phyloP scores from a whole-genome alignment of 495 filamentous ascomycete genomes.

The Aspergillus bertholletiae region DNA sequence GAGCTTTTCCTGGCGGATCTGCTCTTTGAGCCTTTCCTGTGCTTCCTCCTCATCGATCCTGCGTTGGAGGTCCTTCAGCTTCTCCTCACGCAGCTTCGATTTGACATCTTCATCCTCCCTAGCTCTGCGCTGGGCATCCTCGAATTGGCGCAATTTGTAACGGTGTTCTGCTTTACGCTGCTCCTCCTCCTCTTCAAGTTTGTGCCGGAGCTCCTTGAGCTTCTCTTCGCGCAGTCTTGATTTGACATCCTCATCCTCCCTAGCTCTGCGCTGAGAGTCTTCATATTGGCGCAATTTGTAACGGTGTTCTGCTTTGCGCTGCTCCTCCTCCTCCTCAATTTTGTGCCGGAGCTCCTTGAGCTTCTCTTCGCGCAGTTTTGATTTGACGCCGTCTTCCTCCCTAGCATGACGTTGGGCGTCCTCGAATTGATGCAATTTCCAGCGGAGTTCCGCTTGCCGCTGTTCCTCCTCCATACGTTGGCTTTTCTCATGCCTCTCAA shows the following conservation, averaged over 20 bases:
- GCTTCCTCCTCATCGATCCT: not conserved
- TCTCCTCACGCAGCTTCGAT: slow-evolving; percentile 17
- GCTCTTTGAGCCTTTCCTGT: slow-evolving; percentile 9
- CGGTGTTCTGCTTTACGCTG: slow-evolving; percentile 26
- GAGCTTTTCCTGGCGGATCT: slow-evolving; percentile 18
- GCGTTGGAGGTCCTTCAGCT: slow-evolving; percentile 14
- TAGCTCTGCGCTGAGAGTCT: slow-evolving; percentile 26
- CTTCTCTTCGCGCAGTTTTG: slow-evolving; percentile 20
- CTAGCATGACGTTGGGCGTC: slow-evolving; percentile 27
- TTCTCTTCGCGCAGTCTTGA: slow-evolving; percentile 19
- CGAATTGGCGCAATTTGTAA: slow-evolving; percentile 27
- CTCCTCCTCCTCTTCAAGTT: slow-evolving; percentile 1
- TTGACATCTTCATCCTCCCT: slow-evolving; percentile 14
- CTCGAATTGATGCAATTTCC: slow-evolving; percentile 28
- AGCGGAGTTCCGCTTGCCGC: slow-evolving; percentile 24
- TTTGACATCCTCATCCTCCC: slow-evolving; percentile 10
- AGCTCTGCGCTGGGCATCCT: slow-evolving; percentile 28
- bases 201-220: slow-evolving; percentile 13
- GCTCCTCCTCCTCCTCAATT: slow-evolving; percentile 1
- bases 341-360: slow-evolving; percentile 11
- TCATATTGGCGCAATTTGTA: slow-evolving; percentile 29
- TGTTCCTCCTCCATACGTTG: slow-evolving; percentile 30
- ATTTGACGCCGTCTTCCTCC: slow-evolving; percentile 10
- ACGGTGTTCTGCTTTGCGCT: slow-evolving; percentile 16
- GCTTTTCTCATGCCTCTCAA: slow-evolving; percentile 33